phyloP scores from a whole-genome alignment of 495 filamentous ascomycete species.

The Hypoxylon cercidicola region DNA sequence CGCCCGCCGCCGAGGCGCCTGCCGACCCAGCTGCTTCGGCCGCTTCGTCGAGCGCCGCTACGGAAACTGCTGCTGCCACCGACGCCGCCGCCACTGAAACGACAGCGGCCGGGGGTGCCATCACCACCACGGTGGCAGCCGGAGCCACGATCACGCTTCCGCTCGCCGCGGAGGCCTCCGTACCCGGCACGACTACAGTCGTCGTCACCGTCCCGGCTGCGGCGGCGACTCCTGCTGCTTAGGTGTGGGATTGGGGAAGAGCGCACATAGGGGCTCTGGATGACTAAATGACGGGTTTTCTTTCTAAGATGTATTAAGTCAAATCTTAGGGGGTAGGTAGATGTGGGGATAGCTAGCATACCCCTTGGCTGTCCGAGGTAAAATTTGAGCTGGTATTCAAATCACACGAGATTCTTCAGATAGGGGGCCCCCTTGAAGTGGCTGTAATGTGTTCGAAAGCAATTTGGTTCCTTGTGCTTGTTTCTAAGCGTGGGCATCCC shows the following conservation, averaged over 20 bases:
- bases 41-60: too few relatives aligned
- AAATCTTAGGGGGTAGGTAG: conserved; percentile 1
- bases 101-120: background rate
- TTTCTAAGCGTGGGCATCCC: too few relatives aligned
- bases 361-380: background rate
- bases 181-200: conserved; percentile 26
- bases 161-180: background rate
- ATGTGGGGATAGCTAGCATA: background rate
- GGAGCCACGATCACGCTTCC: conserved; percentile 22
- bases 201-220: conserved; percentile 30
- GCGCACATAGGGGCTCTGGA: background rate
- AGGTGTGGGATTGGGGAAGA: too few relatives aligned
- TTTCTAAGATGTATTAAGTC: conserved; percentile 15
- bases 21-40: conserved; percentile 2
- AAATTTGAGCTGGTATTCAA: background rate
- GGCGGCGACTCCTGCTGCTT: conserved; percentile 7
- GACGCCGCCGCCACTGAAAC: too few relatives aligned
- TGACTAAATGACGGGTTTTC: conserved; percentile 4
- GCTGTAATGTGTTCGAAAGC: too few relatives aligned
- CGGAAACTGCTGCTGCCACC: too few relatives aligned
- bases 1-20: conserved; percentile 20
- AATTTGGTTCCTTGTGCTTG: too few relatives aligned
- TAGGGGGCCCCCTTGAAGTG: too few relatives aligned
- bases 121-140: background rate
- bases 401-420: background rate